These are phyloP conservation scores for Kingdonia uniflora DNA, from an alignment of 164 flowering plant species.

Conservation along the genomic window DNA sequence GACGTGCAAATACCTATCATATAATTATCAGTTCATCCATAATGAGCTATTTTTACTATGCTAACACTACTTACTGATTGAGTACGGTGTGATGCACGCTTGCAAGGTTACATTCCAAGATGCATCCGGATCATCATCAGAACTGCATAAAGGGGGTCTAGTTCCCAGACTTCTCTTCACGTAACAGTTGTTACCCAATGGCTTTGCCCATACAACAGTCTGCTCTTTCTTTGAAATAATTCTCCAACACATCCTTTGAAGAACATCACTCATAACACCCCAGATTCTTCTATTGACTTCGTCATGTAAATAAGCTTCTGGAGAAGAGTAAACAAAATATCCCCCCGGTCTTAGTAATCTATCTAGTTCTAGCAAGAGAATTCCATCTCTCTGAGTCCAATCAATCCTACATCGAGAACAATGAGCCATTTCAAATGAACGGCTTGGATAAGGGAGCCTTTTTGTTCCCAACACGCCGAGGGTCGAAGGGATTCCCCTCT, in stretches of 20 bases:
- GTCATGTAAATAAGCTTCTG: constrained; percentile 5
- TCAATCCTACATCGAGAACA: constrained; percentile 9
- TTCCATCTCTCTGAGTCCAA: constrained; percentile 9
- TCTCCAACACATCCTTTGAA: constrained; percentile 37
- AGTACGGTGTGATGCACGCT: constrained; percentile 68
- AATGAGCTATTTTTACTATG: neutral
- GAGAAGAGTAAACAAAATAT: constrained; percentile 9
- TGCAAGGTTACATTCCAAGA: constrained; percentile 71
- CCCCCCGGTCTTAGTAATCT: constrained; percentile 6
- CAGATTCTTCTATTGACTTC: constrained; percentile 6
- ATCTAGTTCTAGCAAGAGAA: constrained; percentile 7
- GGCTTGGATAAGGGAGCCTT: constrained; percentile 8
- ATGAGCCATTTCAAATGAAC: constrained; percentile 6
- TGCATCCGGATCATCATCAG: constrained; percentile 67
- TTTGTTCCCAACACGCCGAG: constrained; percentile 6
- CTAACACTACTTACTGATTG: constrained; percentile 44
- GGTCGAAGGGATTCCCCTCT: constrained; percentile 7
- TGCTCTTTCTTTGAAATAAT: constrained; percentile 61
- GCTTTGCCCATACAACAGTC: constrained; percentile 31
- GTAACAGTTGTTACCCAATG: constrained; percentile 53
- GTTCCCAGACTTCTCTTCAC: constrained; percentile 45
- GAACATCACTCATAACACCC: constrained; percentile 2
- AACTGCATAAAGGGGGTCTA: constrained; percentile 49
- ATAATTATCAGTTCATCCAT: neutral
- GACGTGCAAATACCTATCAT: neutral